phyloP scores from a whole-genome alignment of 495 filamentous ascomycete species.

The Trichoderma reesei region DNA sequence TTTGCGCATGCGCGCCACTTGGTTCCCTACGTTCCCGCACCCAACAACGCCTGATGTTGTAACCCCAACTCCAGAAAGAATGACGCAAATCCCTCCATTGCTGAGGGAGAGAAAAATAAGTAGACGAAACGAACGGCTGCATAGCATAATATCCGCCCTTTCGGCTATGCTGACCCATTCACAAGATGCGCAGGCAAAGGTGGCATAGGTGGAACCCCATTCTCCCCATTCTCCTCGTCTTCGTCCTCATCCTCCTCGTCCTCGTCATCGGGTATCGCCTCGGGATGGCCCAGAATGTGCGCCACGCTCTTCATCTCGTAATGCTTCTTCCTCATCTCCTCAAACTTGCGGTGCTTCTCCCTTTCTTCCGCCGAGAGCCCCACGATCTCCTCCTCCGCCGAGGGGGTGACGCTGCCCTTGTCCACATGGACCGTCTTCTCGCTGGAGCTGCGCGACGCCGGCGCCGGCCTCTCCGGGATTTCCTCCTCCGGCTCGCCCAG shows the following conservation, averaged over 20 bases:
- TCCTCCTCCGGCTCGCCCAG: conserved; percentile 90
- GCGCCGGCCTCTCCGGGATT: conserved; percentile 37
- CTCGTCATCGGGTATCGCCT: conserved; percentile 40
- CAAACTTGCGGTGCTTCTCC: conserved; percentile 86
- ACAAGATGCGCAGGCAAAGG: conserved; percentile 20
- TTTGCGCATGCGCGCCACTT: too few relatives aligned
- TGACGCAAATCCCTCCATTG: too few relatives aligned
- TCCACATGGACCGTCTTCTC: conserved; percentile 55
- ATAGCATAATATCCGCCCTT: not conserved
- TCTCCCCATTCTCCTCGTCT: conserved; percentile 20
- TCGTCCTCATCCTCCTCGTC: conserved; percentile 33
- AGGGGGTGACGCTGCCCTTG: conserved; percentile 41
- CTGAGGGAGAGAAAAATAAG: not conserved
- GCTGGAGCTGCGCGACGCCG: conserved; percentile 47
- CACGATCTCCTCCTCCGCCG: conserved; percentile 45
- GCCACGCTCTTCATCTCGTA: conserved; percentile 99
- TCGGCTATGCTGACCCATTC: conserved; percentile 19
- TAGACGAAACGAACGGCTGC: not conserved
- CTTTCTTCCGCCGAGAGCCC: conserved; percentile 64
- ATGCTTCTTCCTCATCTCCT: conserved; percentile 83
- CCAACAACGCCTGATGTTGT: too few relatives aligned
- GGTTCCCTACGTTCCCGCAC: too few relatives aligned
- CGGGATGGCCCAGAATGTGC: conserved; percentile 65
- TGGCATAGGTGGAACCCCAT: conserved; percentile 25
- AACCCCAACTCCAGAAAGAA: too few relatives aligned